A percentile compares a stretch with the other conserved stretches of the same genome.
These are phyloP conservation scores for Lachancea mirantina DNA, from an alignment of 805 yeast genomes.

Conservation along the genomic window DNA sequence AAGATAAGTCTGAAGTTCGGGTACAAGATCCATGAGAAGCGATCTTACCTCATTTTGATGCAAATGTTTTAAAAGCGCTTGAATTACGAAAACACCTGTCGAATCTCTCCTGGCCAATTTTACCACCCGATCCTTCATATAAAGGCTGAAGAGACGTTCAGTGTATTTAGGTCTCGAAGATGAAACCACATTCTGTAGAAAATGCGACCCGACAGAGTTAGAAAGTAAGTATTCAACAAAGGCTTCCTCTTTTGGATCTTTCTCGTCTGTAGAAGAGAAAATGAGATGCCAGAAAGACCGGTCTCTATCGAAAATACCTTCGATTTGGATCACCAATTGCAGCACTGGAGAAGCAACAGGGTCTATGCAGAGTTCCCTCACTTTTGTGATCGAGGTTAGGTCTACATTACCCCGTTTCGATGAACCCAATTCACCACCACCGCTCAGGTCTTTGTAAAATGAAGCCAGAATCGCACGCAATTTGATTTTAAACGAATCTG, in stretches of 20 bases:
- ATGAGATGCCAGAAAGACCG: slow-evolving; percentile 62
- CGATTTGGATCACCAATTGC: slow-evolving; percentile 70
- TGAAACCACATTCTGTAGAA: slow-evolving; percentile 64
- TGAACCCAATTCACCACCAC: slow-evolving; percentile 24
- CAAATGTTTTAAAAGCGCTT: slow-evolving; percentile 57
- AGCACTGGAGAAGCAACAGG: slow-evolving; percentile 82
- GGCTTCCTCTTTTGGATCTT: slow-evolving; percentile 59
- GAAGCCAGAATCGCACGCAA: slow-evolving; percentile 43
- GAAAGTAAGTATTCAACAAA: slow-evolving; percentile 78
- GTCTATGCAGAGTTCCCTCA: slow-evolving; percentile 72
- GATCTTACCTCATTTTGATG: slow-evolving; percentile 55
- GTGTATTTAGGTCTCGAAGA: slow-evolving; percentile 61
- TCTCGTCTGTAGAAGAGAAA: slow-evolving; percentile 46
- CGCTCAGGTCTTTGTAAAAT: slow-evolving; percentile 31
- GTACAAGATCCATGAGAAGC: slow-evolving; percentile 58
- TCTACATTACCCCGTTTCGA: slow-evolving; percentile 15
- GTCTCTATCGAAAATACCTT: slow-evolving; percentile 71
- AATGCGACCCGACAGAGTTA: slow-evolving; percentile 91
- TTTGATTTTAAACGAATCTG: slow-evolving; percentile 58
- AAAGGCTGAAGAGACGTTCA: slow-evolving; percentile 59
- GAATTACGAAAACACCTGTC: slow-evolving; percentile 78
- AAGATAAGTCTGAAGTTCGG: slow-evolving; percentile 54
- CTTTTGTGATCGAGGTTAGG: slow-evolving; percentile 36
- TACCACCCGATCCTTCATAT: slow-evolving; percentile 67
- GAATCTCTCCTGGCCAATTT: slow-evolving; percentile 74